phyloP scores from a whole-genome alignment of 2,329 filamentous ascomycete genomes.

The Exophiala xenobiotica region DNA sequence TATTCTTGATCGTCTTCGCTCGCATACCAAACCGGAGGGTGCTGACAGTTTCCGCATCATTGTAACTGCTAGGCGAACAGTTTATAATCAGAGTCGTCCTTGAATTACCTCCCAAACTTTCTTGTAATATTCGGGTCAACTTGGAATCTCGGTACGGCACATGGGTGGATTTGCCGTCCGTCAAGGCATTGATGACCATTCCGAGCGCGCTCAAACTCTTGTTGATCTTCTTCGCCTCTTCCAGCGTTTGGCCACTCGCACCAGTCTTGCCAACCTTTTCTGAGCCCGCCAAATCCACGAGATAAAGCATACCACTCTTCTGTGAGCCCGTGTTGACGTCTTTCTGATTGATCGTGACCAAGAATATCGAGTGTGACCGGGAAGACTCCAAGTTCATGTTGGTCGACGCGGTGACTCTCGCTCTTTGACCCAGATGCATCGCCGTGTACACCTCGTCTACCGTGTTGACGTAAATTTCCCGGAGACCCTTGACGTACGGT shows the following conservation, averaged over 20 bases:
- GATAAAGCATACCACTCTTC: slow-evolving; percentile 93
- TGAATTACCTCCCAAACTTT: slow-evolving; percentile 95
- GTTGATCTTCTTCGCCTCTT: slow-evolving; percentile 99
- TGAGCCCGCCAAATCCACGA: slow-evolving; percentile 96
- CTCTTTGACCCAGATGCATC: slow-evolving; percentile 86
- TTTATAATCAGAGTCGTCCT: slow-evolving; percentile 98
- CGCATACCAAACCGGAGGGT: slow-evolving; percentile 93
- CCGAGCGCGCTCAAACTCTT: slow-evolving; percentile 97
- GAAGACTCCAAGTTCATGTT: slow-evolving; percentile 99
- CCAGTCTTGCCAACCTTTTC: slow-evolving; percentile 99
- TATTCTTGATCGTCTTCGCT: slow-evolving; percentile 99
- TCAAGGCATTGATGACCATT: slow-evolving; percentile 98
- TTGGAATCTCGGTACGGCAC: slow-evolving; percentile 98
- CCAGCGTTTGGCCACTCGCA: slow-evolving; percentile 91
- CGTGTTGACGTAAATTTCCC: slow-evolving; percentile 93
- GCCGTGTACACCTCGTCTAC: slow-evolving; percentile 96
- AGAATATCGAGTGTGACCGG: slow-evolving; percentile 96
- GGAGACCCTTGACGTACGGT: slow-evolving; percentile 91
- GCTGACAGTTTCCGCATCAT: slow-evolving; percentile 89
- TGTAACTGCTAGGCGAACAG: slow-evolving; percentile 98
- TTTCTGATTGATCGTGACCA: slow-evolving; percentile 95
- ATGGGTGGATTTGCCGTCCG: slow-evolving; percentile 94
- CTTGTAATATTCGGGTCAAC: slow-evolving; percentile 93
- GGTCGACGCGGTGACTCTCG: slow-evolving; percentile 88
- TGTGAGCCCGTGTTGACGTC: slow-evolving; percentile 94